Evolutionary conservation across 768 basidiomycete genomes (phyloP), one percentile per base, ranked within the genome.

Genomic region (Fomitopsis serialis): DNA sequence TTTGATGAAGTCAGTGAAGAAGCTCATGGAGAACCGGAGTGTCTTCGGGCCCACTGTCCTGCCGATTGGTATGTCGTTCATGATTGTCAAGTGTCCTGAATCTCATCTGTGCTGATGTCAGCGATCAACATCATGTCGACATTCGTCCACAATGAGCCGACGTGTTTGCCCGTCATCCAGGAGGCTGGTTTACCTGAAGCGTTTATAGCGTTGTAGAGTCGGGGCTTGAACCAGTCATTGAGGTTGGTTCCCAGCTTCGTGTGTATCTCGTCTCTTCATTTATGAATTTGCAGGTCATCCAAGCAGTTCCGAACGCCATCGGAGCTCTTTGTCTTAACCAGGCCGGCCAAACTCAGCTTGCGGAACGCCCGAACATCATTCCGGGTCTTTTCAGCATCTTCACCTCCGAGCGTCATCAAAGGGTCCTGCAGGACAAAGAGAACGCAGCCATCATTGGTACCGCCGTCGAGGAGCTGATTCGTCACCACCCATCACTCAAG

Each of bases 71-170:
- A 68, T 34, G 82, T 72, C 27, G 9, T 10, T 35, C 12, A 15
- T 6, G 9, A 9, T 9, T 59, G 17, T 32, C 34, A 6, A 21
- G 37, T 50, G 29, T 9, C 29, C 17, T 42, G 21, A 42, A 48
- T 45, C 6, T 37, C 21, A 40, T 49, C 24, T 50, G 15, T 24
- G 29, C 6, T 35, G n/a, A 61, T 43, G 7, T 49, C 10, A 91
- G 93, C 91, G 4, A 91, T 95, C 74, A 93, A 95, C 66, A 87
- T 94, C 63, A 92, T 97, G 85, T 85, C 93, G 13, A 93, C 93
- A 0, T 98, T 98, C 69, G 85, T 98, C 9, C 96, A 99, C 74
- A 99, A 98, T 59, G 97, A 99, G 68, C 97, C 97, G 7, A 98
- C 95, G 0, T 97, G 92, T 15, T 73, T 99, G 53, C 74, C 83